Evolutionary conservation across 2,329 filamentous ascomycete genomes (phyloP).

Genomic region (Leptographium galeiforme): DNA sequence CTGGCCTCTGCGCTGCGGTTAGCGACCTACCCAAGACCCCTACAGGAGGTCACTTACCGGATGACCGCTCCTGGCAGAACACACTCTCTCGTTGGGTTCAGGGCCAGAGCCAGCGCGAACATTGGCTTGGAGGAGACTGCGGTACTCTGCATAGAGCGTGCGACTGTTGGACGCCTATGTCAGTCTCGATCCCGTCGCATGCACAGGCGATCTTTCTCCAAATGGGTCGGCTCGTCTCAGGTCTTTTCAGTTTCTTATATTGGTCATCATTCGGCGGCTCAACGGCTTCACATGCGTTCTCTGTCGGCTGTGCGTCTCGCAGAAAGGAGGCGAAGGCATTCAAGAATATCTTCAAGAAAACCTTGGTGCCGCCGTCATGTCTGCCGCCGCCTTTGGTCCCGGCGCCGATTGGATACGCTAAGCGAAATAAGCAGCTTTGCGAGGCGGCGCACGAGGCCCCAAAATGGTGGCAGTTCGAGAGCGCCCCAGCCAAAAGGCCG

Average conservation of each 20-base stretch:
- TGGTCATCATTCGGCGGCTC: slow-evolving; percentile 37
- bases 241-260: slow-evolving; percentile 58
- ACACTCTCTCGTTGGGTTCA: neutral
- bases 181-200: neutral
- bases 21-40: neutral
- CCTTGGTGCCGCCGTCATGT: slow-evolving; percentile 20
- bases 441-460: slow-evolving; percentile 4
- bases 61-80: neutral
- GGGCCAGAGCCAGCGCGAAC: neutral
- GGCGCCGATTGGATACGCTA: slow-evolving; percentile 39
- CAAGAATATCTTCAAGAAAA: neutral
- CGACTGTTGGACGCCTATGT: neutral
- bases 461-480: slow-evolving; percentile 4
- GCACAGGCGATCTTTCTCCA: no score
- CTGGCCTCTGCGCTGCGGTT: neutral
- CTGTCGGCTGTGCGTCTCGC: slow-evolving; percentile 4
- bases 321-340: neutral
- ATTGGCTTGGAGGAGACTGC: neutral
- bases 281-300: slow-evolving; percentile 30
- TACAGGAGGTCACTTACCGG: neutral
- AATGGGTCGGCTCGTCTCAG: slow-evolving; percentile 36
- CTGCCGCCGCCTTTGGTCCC: slow-evolving; percentile 47
- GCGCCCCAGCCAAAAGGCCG: neutral
- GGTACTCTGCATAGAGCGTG: no score
- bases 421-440: slow-evolving; percentile 8